phyloP scores from a whole-genome alignment of 768 basidiomycete genomes.

The Leccinum truebloodii region DNA sequence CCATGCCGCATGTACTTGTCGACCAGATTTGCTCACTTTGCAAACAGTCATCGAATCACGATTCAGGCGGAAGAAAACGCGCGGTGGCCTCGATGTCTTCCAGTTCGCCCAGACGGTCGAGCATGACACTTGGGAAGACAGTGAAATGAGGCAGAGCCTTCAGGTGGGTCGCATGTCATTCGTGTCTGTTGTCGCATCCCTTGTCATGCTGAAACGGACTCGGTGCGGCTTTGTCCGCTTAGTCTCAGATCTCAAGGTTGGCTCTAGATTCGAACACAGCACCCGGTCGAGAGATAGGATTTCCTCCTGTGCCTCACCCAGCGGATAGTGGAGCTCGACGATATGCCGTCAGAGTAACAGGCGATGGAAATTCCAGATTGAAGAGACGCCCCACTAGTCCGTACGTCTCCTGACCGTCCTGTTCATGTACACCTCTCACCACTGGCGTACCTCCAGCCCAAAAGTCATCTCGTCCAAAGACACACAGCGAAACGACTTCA shows the following conservation, averaged over 20 bases:
- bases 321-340: constrained; percentile 44
- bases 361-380: constrained; percentile 5
- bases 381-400: constrained; percentile 41
- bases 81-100: constrained; percentile 59
- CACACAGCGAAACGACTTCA: constrained; percentile 47
- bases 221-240: background rate
- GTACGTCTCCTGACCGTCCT: constrained; percentile 32
- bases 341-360: constrained; percentile 47
- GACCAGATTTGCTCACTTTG: constrained; percentile 15
- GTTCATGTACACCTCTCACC: background rate
- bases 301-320: constrained; percentile 18
- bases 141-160: constrained; percentile 53
- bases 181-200: background rate
- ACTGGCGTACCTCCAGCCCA: constrained; percentile 42
- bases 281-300: constrained; percentile 15
- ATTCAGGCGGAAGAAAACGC: constrained; percentile 61
- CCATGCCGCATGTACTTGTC: constrained; percentile 14
- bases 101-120: constrained; percentile 84
- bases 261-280: constrained; percentile 40
- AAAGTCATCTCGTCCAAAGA: constrained; percentile 57
- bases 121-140: constrained; percentile 65
- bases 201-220: background rate
- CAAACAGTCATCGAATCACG: constrained; percentile 62
- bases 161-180: constrained; percentile 46
- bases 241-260: constrained; percentile 62